A percentile compares a stretch with the other conserved stretches of the same genome.
Evolutionary conservation across 345 rosid species (phyloP).

Genomic region (Lagerstroemia speciosa): DNA sequence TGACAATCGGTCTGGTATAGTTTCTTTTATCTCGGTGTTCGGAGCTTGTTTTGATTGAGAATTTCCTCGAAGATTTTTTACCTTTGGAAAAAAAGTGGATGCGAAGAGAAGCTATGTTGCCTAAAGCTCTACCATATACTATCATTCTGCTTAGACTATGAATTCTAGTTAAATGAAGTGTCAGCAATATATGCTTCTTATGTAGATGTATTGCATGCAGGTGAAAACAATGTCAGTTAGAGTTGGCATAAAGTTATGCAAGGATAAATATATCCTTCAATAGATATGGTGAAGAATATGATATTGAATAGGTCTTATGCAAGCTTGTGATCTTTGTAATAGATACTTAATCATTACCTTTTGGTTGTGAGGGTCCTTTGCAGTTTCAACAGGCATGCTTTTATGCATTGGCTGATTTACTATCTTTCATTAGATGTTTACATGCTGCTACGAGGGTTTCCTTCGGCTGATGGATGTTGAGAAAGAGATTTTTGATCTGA

Average conservation of each 20-base stretch:
- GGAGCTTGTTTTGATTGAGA: neutral
- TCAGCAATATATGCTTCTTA: no score
- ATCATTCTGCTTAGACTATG: neutral
- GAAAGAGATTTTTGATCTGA: slow-evolving; percentile 57
- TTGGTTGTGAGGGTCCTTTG: neutral
- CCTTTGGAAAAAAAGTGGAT: no score
- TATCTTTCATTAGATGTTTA: slow-evolving; percentile 35
- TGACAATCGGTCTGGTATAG: neutral
- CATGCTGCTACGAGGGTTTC: slow-evolving; percentile 65
- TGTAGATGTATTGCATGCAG: neutral
- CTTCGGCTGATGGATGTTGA: slow-evolving; percentile 72
- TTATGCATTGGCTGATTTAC: neutral
- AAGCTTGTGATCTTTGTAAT: neutral
- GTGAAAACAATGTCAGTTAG: neutral
- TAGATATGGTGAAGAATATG: neutral
- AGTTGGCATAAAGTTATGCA: neutral
- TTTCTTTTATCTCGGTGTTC: neutral
- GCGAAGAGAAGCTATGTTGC: no score
- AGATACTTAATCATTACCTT: neutral
- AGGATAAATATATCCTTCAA: neutral
- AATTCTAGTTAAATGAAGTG: neutral
- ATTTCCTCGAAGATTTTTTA: no score
- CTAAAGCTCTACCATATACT: no score
- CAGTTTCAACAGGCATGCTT: neutral
- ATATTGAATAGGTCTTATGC: neutral